phyloP scores from a whole-genome alignment of 2,329 filamentous ascomycete species.

The Phaeosphaeria sp. region DNA sequence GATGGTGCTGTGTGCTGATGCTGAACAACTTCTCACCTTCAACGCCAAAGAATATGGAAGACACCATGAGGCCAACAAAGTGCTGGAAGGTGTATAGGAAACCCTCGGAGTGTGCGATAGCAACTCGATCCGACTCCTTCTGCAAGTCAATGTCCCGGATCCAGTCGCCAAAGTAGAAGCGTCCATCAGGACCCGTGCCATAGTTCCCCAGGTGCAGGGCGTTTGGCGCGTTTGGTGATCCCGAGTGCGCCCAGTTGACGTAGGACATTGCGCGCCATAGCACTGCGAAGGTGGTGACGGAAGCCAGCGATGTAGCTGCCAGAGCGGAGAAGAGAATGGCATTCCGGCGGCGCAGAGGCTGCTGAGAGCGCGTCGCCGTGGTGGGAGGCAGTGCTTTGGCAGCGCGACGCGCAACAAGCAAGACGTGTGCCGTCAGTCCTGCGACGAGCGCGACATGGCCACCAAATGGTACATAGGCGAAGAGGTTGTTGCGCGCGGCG shows the following conservation, averaged over 20 bases:
- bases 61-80: constrained; percentile 61
- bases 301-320: constrained; percentile 54
- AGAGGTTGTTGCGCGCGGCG: constrained; percentile 38
- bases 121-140: constrained; percentile 61
- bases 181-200: constrained; percentile 41
- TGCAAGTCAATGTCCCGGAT: constrained; percentile 61
- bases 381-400: constrained; percentile 42
- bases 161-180: constrained; percentile 58
- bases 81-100: constrained; percentile 70
- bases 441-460: constrained; percentile 40
- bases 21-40: constrained; percentile 52
- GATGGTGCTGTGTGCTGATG: background rate
- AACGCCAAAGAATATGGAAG: constrained; percentile 64
- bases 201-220: constrained; percentile 50
- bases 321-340: constrained; percentile 52
- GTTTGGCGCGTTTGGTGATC: constrained; percentile 50
- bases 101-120: constrained; percentile 61
- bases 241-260: constrained; percentile 56
- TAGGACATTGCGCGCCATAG: constrained; percentile 57
- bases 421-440: constrained; percentile 36
- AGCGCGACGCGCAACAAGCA: constrained; percentile 38
- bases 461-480: constrained; percentile 41
- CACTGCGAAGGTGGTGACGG: constrained; percentile 54
- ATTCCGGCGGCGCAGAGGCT: constrained; percentile 37
- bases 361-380: constrained; percentile 41